phyloP scores from a whole-genome alignment of 1,139 yeast species.

The Taphrina wiesneri region DNA sequence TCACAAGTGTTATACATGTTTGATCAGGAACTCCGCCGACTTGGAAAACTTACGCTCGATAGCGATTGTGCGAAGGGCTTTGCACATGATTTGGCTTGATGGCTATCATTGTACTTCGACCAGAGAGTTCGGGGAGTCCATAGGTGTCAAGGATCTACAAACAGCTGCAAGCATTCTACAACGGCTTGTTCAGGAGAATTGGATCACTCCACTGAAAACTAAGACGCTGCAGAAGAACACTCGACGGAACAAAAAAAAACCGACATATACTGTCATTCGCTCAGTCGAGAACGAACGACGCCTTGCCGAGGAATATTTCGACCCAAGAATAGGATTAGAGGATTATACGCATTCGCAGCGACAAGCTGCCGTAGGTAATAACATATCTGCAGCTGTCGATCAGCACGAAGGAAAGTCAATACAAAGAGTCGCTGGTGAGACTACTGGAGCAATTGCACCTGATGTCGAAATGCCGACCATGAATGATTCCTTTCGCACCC shows the following conservation, averaged over 20 bases:
- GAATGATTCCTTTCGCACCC: no score
- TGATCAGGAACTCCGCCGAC: not conserved
- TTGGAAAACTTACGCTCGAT: constrained; percentile 25
- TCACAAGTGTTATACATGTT: constrained; percentile 10
- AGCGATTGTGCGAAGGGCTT: constrained; percentile 37
- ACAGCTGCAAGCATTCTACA: constrained; percentile 5
- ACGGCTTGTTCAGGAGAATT: not conserved
- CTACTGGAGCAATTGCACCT: no score
- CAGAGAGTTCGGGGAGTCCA: constrained; percentile 2
- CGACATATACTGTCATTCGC: constrained; percentile 1
- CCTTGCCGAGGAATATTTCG: not conserved
- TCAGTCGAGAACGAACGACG: not conserved
- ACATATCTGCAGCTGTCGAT: no score
- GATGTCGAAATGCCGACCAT: no score
- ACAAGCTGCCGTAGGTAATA: not conserved
- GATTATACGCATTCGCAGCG: not conserved
- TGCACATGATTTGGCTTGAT: constrained; percentile 31
- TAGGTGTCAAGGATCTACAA: constrained; percentile 4
- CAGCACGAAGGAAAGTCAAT: no score
- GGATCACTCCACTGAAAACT: not conserved
- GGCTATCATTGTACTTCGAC: not conserved
- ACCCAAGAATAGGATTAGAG: not conserved
- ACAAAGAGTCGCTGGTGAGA: no score
- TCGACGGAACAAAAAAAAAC: not conserved
- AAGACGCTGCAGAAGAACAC: not conserved